Percentiles rank a stretch among this genome's conserved stretches.
Conservation (phyloP, 495 filamentous ascomycete genomes). For the Hamigera avellanea region DNA sequence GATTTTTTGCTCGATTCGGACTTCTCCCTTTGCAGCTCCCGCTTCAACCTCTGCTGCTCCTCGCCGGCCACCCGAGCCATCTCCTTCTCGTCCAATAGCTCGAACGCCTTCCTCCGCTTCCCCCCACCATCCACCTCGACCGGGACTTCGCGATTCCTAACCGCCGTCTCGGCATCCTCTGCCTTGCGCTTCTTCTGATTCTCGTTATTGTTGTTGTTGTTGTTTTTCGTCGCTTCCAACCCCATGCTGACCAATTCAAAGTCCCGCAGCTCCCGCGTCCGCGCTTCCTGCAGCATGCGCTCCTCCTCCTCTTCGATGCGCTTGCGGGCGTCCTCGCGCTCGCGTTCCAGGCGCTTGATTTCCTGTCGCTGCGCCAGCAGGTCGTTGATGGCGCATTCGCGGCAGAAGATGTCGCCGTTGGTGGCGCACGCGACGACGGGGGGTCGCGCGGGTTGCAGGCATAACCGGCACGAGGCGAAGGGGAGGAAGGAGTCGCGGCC, state of each 20-base stretch:
- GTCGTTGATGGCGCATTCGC: slow-evolving; percentile 87
- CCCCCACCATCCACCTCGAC: slow-evolving; percentile 50
- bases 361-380: slow-evolving; percentile 86
- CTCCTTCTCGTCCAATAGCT: slow-evolving; percentile 73
- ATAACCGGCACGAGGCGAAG: slow-evolving; percentile 83
- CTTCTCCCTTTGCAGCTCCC: slow-evolving; percentile 63
- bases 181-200: slow-evolving; percentile 13
- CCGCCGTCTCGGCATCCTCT: slow-evolving; percentile 15
- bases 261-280: slow-evolving; percentile 20
- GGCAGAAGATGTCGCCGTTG: slow-evolving; percentile 89
- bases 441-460: slow-evolving; percentile 69
- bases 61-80: slow-evolving; percentile 56
- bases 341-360: slow-evolving; percentile 70
- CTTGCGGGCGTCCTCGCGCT: slow-evolving; percentile 41
- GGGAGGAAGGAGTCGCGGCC: slow-evolving; percentile 86
- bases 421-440: slow-evolving; percentile 70
- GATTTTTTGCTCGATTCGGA: slow-evolving; percentile 50
- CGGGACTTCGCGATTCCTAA: slow-evolving; percentile 48
- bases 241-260: slow-evolving; percentile 36
- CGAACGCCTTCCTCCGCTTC: slow-evolving; percentile 46
- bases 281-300: slow-evolving; percentile 22
- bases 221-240: slow-evolving; percentile 14
- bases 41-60: slow-evolving; percentile 57
- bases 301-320: slow-evolving; percentile 29
- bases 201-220: background rate